A percentile compares a stretch with the other conserved stretches of the same genome.
Evolutionary conservation across 139 green algal species (phyloP).

Genomic region (Chlamydomonas eustigma): DNA sequence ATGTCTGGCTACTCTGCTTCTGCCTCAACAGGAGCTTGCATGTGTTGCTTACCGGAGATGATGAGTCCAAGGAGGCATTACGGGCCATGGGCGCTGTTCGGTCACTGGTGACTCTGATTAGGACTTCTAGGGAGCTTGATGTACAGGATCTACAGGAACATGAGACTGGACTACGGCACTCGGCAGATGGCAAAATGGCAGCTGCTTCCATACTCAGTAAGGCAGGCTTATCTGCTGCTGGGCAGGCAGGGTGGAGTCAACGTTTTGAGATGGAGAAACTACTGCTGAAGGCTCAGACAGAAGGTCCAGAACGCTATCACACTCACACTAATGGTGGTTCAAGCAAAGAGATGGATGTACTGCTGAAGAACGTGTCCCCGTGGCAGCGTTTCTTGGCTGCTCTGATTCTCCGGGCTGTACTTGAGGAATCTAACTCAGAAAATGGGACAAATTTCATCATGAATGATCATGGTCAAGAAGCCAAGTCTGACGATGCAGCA

Average conservation of each 20-base stretch:
- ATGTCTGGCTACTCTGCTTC: too few species aligned
- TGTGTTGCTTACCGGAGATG: slow-evolving; percentile 28
- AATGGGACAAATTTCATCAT: too few species aligned
- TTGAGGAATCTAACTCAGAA: background rate
- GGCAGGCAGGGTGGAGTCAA: background rate
- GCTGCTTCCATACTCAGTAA: background rate
- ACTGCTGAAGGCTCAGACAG: background rate
- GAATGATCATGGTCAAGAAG: too few species aligned
- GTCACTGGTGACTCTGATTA: slow-evolving; percentile 13
- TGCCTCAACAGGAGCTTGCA: slow-evolving; percentile 32
- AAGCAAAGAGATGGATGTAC: background rate
- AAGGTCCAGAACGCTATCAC: background rate
- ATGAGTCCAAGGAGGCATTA: slow-evolving; percentile 29
- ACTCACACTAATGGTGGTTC: background rate
- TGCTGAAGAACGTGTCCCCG: background rate
- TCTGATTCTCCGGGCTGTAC: slow-evolving; percentile 22
- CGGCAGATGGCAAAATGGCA: background rate
- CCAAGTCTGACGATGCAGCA: too few species aligned
- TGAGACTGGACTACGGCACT: background rate
- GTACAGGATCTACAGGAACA: too few species aligned
- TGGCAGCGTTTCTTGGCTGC: slow-evolving; percentile 29
- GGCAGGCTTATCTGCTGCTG: background rate
- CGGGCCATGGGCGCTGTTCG: slow-evolving; percentile 18
- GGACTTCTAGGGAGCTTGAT: background rate
- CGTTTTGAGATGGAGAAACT: background rate